Conservation (phyloP, 331 rosid genomes). For the Quercus phellos region DNA sequence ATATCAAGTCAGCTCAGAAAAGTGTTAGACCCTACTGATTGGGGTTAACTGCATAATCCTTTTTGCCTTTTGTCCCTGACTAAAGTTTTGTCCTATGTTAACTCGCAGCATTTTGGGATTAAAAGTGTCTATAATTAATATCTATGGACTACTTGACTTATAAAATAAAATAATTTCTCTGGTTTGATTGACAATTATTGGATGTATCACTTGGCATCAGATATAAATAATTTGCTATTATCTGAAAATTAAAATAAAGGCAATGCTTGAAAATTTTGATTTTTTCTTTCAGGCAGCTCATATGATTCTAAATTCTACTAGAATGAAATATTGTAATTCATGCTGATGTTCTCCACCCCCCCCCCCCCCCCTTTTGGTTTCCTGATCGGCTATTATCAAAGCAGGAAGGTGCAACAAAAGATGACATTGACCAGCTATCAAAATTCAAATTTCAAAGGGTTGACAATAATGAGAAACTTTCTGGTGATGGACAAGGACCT, state of each 20-base stretch:
- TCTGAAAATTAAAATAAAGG: background rate
- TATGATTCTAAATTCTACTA: background rate
- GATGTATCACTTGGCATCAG: background rate
- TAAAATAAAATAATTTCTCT: background rate
- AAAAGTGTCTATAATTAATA: background rate
- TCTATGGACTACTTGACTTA: background rate
- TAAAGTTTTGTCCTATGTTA: background rate
- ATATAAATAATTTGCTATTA: background rate
- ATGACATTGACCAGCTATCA: constrained; percentile 76
- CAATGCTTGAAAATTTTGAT: background rate
- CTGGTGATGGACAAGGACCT: constrained; percentile 43
- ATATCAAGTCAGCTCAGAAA: background rate
- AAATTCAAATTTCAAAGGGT: constrained; percentile 67
- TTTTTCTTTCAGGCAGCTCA: background rate
- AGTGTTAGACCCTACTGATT: background rate
- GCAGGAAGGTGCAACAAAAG: constrained; percentile 96
- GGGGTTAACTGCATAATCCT: background rate
- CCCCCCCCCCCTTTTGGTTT: background rate
- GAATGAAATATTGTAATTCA: background rate
- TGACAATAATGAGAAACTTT: constrained; percentile 45
- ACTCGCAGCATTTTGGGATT: background rate
- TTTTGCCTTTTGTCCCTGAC: background rate
- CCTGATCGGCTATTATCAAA: constrained; percentile 10
- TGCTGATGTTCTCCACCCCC: constrained; percentile 2
- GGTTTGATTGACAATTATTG: background rate